phyloP scores from a whole-genome alignment of 495 filamentous ascomycete species.

The Penicillium turbatum region DNA sequence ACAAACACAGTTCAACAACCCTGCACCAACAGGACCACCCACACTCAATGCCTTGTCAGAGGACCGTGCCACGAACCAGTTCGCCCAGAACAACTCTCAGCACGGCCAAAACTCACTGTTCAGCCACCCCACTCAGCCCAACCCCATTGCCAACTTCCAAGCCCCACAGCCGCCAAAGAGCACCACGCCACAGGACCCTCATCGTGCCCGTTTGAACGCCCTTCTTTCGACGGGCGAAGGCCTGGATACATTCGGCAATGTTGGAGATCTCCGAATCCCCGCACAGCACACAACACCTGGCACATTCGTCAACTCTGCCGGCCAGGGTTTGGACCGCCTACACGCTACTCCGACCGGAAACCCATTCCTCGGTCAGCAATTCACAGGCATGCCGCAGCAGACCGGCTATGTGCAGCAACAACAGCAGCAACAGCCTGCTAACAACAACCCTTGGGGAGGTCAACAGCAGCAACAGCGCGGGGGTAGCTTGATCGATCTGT shows the following conservation, averaged over 20 bases:
- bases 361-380: conserved; percentile 80
- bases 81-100: conserved; percentile 43
- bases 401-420: conserved; percentile 51
- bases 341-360: conserved; percentile 76
- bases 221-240: conserved; percentile 84
- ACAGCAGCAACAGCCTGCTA: conserved; percentile 50
- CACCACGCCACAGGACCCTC: conserved; percentile 57
- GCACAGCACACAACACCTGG: conserved; percentile 96
- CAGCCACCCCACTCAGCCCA: conserved; percentile 27
- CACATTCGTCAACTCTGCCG: conserved; percentile 93
- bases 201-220: conserved; percentile 84
- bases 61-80: conserved; percentile 59
- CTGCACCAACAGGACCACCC: conserved; percentile 56
- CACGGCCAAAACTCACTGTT: conserved; percentile 42
- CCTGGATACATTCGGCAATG: conserved; percentile 95
- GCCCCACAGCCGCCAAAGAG: conserved; percentile 44
- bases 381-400: conserved; percentile 57
- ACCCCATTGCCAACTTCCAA: conserved; percentile 53
- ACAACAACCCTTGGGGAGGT: conserved; percentile 69
- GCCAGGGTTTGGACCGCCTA: conserved; percentile 63
- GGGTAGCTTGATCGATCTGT: conserved; percentile 92
- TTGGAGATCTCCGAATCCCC: conserved; percentile 88
- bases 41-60: conserved; percentile 66
- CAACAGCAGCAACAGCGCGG: conserved; percentile 58
- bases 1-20: conserved; percentile 55